Conservation (phyloP, 208 protist species). For the Trypanosoma rangeli region DNA sequence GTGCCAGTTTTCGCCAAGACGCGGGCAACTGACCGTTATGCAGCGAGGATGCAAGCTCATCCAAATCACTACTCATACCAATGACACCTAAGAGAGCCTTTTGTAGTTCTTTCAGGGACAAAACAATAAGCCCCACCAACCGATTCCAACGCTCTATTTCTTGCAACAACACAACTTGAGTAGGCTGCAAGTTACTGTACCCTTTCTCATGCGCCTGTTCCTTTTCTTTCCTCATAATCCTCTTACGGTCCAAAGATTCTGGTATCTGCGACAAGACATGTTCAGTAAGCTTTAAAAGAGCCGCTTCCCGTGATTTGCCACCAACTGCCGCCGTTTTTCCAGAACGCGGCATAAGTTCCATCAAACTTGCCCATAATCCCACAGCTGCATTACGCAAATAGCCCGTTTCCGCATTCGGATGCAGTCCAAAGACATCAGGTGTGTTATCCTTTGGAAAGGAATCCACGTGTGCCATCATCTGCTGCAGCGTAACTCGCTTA, state of each 20-base stretch:
- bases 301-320: slow-evolving; percentile 85
- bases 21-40: slow-evolving; percentile 95
- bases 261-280: slow-evolving; percentile 93
- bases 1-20: slow-evolving; percentile 92
- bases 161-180: slow-evolving; percentile 98
- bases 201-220: slow-evolving; percentile 57
- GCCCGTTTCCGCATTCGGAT: slow-evolving; percentile 98
- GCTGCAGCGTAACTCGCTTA: slow-evolving; percentile 66
- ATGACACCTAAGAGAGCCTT: slow-evolving; percentile 96
- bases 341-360: slow-evolving; percentile 96
- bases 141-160: slow-evolving; percentile 98
- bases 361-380: slow-evolving; percentile 94
- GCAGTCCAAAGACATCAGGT: slow-evolving; percentile 98
- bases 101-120: slow-evolving; percentile 94
- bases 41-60: slow-evolving; percentile 92
- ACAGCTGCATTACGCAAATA: slow-evolving; percentile 95
- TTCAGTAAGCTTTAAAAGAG: slow-evolving; percentile 84
- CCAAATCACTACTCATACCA: slow-evolving; percentile 97
- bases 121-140: slow-evolving; percentile 90
- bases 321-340: slow-evolving; percentile 36
- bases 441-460: slow-evolving; percentile 93
- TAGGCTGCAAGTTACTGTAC: slow-evolving; percentile 83
- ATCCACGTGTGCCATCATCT: slow-evolving; percentile 93
- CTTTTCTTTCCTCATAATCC: slow-evolving; percentile 75
- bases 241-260: slow-evolving; percentile 88